A percentile compares a stretch with the other conserved stretches of the same genome.
These are phyloP conservation scores for Mortierella sp. DNA, from an alignment of 371 early-diverging fungal genomes.

Conservation along the genomic window DNA sequence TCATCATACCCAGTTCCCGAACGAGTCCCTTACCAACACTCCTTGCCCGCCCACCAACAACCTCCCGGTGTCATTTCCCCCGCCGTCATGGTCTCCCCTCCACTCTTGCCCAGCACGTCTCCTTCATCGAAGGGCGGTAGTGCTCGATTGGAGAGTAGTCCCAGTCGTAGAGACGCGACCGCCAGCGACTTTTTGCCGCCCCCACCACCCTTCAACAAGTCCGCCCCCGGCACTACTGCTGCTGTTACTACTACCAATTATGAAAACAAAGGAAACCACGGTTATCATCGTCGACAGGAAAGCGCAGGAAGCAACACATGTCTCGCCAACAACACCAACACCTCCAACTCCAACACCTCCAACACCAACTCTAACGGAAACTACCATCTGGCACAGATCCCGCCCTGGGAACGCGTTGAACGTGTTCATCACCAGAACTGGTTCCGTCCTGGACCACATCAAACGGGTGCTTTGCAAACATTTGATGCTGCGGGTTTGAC, in stretches of 20 bases:
- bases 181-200: constrained; percentile 23
- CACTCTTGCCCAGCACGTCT: constrained; percentile 5
- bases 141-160: constrained; percentile 25
- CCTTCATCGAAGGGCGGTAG: neutral
- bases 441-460: constrained; percentile 54
- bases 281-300: constrained; percentile 21
- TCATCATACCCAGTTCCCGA: constrained; percentile 18
- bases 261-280: neutral
- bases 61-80: constrained; percentile 43
- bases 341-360: constrained; percentile 15
- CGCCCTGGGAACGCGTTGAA: constrained; percentile 41
- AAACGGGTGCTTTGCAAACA: constrained; percentile 41
- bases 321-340: constrained; percentile 16
- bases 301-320: constrained; percentile 28
- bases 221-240: neutral
- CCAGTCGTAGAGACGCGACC: constrained; percentile 23
- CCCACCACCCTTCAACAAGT: constrained; percentile 27
- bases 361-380: constrained; percentile 13
- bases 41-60: constrained; percentile 53
- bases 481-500: constrained; percentile 43
- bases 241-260: constrained; percentile 7
- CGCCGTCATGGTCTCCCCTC: neutral
- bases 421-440: constrained; percentile 58
- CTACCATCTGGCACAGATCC: constrained; percentile 27
- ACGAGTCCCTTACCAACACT: constrained; percentile 53